Percentiles rank a stretch among this genome's conserved stretches.
Conservation (phyloP, 768 basidiomycete genomes). For the Hebeloma cylindrosporum region DNA sequence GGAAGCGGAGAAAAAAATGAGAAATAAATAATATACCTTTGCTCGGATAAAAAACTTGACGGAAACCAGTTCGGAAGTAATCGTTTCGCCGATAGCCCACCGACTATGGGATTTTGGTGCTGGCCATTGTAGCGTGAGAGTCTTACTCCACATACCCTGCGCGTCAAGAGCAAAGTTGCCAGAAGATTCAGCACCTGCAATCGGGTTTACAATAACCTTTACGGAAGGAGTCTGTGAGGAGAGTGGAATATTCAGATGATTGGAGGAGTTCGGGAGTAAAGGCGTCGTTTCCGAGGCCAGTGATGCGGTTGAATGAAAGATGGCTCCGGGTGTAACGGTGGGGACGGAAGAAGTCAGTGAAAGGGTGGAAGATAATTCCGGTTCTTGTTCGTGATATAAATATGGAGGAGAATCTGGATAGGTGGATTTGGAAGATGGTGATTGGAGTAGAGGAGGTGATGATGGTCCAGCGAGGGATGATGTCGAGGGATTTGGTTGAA, state of each 20-base stretch:
- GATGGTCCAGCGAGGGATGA: conserved; percentile 19
- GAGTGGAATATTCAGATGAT: conserved; percentile 10
- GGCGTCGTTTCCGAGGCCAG: conserved; percentile 28
- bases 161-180: conserved; percentile 56
- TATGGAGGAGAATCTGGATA: conserved; percentile 23
- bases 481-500: conserved; percentile 16
- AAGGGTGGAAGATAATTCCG: conserved; percentile 25
- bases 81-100: conserved; percentile 81
- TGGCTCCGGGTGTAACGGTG: conserved; percentile 41
- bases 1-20: conserved; percentile 1
- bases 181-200: conserved; percentile 60
- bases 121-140: conserved; percentile 72
- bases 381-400: conserved; percentile 24
- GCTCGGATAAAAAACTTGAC: conserved; percentile 71
- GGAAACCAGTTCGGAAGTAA: conserved; percentile 60
- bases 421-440: conserved; percentile 9
- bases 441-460: conserved; percentile 12
- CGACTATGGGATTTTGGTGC: conserved; percentile 63
- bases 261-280: conserved; percentile 24
- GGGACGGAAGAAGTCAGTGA: conserved; percentile 41
- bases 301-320: conserved; percentile 32
- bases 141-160: conserved; percentile 61
- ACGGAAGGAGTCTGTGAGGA: conserved; percentile 20
- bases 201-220: conserved; percentile 49
- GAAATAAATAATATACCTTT: conserved; percentile 45